Conservation (phyloP, 768 basidiomycete genomes). For the Lactarius psammicola region DNA sequence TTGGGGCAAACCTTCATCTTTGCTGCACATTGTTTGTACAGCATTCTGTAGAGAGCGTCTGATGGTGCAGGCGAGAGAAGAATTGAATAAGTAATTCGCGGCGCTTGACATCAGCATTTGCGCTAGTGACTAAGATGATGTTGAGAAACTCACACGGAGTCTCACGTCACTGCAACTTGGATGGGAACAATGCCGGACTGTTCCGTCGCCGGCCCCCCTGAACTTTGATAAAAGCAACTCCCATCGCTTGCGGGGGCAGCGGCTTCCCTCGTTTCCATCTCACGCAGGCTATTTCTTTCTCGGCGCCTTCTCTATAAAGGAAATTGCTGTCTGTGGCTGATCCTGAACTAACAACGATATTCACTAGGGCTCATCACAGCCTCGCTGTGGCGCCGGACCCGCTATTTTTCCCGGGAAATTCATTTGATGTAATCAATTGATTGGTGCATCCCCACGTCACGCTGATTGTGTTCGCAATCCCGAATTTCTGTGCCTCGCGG, state of each 20-base stretch:
- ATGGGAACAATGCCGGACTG: background rate
- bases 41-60: background rate
- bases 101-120: background rate
- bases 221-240: slow-evolving; percentile 1
- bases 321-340: background rate
- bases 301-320: background rate
- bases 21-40: background rate
- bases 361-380: background rate
- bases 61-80: background rate
- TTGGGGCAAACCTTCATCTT: background rate
- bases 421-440: slow-evolving; percentile 23
- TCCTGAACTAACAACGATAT: background rate
- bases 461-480: slow-evolving; percentile 1
- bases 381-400: slow-evolving; percentile 11
- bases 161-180: background rate
- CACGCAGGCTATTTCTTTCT: background rate
- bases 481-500: slow-evolving; percentile 1
- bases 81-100: background rate
- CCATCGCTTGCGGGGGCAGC: background rate
- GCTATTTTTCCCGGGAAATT: background rate
- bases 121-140: background rate
- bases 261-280: background rate
- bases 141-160: background rate
- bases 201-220: background rate
- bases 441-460: background rate